Conservation (phyloP, 2,329 filamentous ascomycete genomes). For the Onygenales sp. region DNA sequence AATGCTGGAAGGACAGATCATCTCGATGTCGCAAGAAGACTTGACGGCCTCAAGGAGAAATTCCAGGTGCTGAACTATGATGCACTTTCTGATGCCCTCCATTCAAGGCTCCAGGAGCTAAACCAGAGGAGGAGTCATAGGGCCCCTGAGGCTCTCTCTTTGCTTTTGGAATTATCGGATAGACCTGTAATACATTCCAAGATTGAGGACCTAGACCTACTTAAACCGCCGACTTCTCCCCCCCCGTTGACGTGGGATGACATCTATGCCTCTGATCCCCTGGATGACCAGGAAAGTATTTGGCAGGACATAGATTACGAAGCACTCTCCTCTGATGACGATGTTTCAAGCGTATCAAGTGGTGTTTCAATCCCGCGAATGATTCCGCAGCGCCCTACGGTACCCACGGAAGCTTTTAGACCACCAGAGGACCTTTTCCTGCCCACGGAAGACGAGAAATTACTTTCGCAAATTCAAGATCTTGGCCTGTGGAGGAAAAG, state of each 20-base stretch:
- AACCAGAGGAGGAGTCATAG: constrained; percentile 48
- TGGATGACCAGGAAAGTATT: constrained; percentile 42
- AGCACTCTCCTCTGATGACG: constrained; percentile 30
- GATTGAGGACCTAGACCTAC: constrained; percentile 51
- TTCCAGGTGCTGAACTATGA: constrained; percentile 74
- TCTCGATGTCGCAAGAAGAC: constrained; percentile 57
- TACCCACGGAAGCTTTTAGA: constrained; percentile 23
- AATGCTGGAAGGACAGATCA: constrained; percentile 61
- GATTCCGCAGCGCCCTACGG: constrained; percentile 18
- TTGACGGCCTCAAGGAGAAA: constrained; percentile 73
- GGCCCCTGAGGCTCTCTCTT: constrained; percentile 68
- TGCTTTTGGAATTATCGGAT: constrained; percentile 74
- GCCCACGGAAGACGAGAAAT: constrained; percentile 19
- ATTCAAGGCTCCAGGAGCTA: constrained; percentile 51
- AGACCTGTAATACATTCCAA: constrained; percentile 62
- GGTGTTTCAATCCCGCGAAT: constrained; percentile 20
- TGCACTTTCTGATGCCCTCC: constrained; percentile 62
- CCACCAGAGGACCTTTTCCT: constrained; percentile 25
- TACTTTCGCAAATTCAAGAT: constrained; percentile 31
- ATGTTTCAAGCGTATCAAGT: constrained; percentile 24
- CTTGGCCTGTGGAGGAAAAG: constrained; percentile 40
- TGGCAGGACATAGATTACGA: constrained; percentile 33
- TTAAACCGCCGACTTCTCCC: constrained; percentile 39
- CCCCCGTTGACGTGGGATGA: constrained; percentile 65
- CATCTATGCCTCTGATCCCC: constrained; percentile 65